phyloP scores from a whole-genome alignment of 1,284 basidiomycete species.

The Fistulinella staudtii region DNA sequence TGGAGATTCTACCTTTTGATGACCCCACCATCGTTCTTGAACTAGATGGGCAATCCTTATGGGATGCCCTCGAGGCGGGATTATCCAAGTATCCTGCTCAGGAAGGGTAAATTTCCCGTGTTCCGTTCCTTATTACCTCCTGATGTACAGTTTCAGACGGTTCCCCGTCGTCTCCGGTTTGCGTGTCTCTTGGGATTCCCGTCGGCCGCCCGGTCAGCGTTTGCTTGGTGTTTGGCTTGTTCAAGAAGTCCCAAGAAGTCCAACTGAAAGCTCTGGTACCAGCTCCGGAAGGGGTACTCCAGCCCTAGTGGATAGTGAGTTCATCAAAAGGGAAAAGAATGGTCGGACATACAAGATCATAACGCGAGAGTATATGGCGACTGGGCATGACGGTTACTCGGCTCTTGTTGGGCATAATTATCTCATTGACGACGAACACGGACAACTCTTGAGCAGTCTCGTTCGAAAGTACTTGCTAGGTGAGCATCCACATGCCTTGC shows the following conservation, averaged over 20 bases:
- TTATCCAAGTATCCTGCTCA: slow-evolving; percentile 84
- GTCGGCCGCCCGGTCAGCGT: slow-evolving; percentile 62
- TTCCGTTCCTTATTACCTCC: background rate
- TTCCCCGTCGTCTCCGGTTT: slow-evolving; percentile 90
- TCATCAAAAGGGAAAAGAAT: slow-evolving; percentile 50
- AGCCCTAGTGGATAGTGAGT: slow-evolving; percentile 44
- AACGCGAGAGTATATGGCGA: slow-evolving; percentile 72
- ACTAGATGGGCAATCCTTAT: slow-evolving; percentile 77
- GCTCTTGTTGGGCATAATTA: slow-evolving; percentile 65
- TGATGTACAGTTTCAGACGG: slow-evolving; percentile 48
- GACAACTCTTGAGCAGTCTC: slow-evolving; percentile 76
- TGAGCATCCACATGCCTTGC: slow-evolving; percentile 31
- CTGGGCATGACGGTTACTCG: slow-evolving; percentile 79
- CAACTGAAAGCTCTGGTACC: slow-evolving; percentile 35
- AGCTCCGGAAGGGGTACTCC: slow-evolving; percentile 40
- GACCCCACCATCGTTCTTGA: slow-evolving; percentile 83
- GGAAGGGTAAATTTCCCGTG: slow-evolving; percentile 62
- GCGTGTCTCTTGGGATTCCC: slow-evolving; percentile 84
- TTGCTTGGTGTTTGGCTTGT: slow-evolving; percentile 71
- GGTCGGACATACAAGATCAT: slow-evolving; percentile 72
- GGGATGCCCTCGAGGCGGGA: slow-evolving; percentile 77
- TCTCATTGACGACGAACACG: slow-evolving; percentile 83
- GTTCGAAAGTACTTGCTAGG: slow-evolving; percentile 86
- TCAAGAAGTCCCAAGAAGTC: slow-evolving; percentile 43
- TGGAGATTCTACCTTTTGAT: slow-evolving; percentile 89